Conservation (phyloP, 306 rosid species). For the Sicyos edulis region DNA sequence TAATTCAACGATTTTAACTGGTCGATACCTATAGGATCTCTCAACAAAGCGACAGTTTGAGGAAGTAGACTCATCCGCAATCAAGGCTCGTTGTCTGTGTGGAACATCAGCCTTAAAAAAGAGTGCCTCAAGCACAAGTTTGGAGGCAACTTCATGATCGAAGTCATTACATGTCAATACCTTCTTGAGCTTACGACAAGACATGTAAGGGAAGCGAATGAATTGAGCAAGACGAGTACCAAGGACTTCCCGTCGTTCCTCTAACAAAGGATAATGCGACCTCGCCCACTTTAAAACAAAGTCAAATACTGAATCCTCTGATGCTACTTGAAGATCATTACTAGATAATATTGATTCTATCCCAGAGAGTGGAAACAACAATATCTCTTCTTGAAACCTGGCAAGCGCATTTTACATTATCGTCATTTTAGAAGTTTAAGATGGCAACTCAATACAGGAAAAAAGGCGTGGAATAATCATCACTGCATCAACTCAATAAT, state of each 20-base stretch:
- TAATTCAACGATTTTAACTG: constrained; percentile 87
- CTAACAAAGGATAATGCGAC: constrained; percentile 53
- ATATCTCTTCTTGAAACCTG: constrained; percentile 84
- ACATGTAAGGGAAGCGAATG: constrained; percentile 92
- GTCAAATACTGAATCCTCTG: constrained; percentile 92
- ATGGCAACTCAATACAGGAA: background rate
- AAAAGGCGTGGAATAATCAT: background rate
- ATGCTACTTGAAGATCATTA: constrained; percentile 87
- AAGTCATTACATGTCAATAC: constrained; percentile 76
- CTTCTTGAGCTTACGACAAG: constrained; percentile 84
- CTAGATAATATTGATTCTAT: constrained; percentile 81
- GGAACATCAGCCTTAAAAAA: constrained; percentile 92
- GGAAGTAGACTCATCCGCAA: constrained; percentile 59
- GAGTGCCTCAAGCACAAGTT: constrained; percentile 79
- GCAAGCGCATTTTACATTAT: constrained; percentile 17
- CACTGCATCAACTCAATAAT: background rate
- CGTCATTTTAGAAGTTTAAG: background rate
- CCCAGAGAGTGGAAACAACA: constrained; percentile 80
- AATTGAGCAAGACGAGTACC: constrained; percentile 60
- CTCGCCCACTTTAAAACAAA: constrained; percentile 87
- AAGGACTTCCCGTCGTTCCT: constrained; percentile 74
- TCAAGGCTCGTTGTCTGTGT: constrained; percentile 72
- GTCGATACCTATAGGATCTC: constrained; percentile 91
- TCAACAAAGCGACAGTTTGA: constrained; percentile 58
- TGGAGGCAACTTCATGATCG: constrained; percentile 74